phyloP scores from a whole-genome alignment of 192 early-diverging fungal genomes.

The Rhizophagus clarus region DNA sequence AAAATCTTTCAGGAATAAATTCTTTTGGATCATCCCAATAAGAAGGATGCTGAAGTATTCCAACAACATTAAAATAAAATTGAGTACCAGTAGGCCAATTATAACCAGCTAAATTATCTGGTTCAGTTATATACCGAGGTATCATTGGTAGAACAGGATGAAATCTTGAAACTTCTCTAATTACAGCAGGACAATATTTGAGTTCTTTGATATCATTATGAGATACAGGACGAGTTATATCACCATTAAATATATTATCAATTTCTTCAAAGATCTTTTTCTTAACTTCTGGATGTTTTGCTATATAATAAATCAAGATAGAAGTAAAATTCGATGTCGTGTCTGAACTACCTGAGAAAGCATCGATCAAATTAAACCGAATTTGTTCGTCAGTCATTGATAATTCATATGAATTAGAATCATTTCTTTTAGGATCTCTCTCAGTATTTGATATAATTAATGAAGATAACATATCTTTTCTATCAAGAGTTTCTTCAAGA shows the following conservation, averaged over 20 bases:
- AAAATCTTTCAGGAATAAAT: no score
- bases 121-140: background rate
- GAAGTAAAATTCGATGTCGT: background rate
- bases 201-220: background rate
- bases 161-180: constrained; percentile 3
- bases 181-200: constrained; percentile 5
- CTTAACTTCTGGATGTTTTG: constrained; percentile 18
- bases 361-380: background rate
- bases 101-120: background rate
- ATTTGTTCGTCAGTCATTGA: constrained; percentile 6
- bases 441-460: no score
- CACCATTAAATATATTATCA: background rate
- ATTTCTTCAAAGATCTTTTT: background rate
- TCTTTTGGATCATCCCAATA: background rate
- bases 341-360: background rate
- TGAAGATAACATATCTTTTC: no score
- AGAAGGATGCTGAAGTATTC: background rate
- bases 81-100: background rate
- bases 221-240: background rate
- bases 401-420: no score
- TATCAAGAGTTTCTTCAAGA: background rate
- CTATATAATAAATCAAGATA: background rate
- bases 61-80: background rate
- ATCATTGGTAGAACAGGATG: background rate
- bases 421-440: no score